These are phyloP conservation scores for Hypoxylon fuscum DNA, from an alignment of 495 filamentous ascomycete species.

Conservation along the genomic window DNA sequence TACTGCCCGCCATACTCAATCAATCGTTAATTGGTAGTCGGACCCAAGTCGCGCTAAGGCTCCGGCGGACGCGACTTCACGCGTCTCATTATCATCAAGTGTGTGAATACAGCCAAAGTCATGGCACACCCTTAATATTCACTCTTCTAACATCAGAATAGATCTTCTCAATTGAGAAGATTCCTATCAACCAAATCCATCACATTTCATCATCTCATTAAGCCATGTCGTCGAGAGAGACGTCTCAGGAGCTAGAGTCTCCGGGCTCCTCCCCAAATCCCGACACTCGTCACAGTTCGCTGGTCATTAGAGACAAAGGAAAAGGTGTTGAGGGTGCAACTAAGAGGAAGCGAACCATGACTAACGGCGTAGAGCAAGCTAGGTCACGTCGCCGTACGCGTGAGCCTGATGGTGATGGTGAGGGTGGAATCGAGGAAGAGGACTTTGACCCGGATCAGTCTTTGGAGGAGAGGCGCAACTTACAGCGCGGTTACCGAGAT, in stretches of 20 bases:
- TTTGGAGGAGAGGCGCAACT: conserved; percentile 73
- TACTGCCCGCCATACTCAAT: no score
- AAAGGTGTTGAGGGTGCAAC: conserved; percentile 46
- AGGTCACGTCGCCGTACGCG: conserved; percentile 50
- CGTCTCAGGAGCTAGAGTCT: conserved; percentile 29
- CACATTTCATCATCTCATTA: no score
- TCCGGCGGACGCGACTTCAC: no score
- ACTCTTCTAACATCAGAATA: background rate
- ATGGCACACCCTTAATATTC: background rate
- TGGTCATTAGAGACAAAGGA: conserved; percentile 46
- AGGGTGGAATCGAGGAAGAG: conserved; percentile 56
- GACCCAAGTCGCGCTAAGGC: no score
- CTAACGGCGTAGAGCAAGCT: conserved; percentile 52
- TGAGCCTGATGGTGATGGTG: conserved; percentile 45
- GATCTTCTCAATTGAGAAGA: background rate
- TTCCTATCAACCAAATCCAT: no score
- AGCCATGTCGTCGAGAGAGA: conserved; percentile 41
- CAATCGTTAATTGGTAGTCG: no score
- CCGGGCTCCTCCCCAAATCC: conserved; percentile 19
- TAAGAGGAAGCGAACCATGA: conserved; percentile 63
- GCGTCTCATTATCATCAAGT: no score
- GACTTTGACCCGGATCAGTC: conserved; percentile 90
- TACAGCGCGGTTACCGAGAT: conserved; percentile 74
- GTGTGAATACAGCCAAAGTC: background rate
- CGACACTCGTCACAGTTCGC: conserved; percentile 29